Evolutionary conservation across 2,329 filamentous ascomycete species (phyloP).

Genomic region (Domatiomyces globalis): DNA sequence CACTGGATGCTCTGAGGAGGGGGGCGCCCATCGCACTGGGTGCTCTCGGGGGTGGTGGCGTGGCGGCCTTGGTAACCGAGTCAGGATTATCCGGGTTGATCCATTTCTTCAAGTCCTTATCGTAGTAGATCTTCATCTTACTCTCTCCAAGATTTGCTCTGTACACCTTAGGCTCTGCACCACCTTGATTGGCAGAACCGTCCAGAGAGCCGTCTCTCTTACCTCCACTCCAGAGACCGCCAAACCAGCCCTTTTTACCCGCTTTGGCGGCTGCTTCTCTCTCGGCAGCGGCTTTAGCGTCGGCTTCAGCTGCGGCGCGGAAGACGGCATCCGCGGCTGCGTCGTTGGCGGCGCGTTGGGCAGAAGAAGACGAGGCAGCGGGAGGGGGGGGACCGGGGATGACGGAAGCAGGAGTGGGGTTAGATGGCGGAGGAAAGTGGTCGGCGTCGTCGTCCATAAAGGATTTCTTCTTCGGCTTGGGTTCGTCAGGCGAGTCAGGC

Average conservation of each 20-base stretch:
- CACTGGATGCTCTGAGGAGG: neutral
- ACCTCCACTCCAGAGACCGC: slow-evolving; percentile 68
- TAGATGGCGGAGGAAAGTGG: slow-evolving; percentile 7
- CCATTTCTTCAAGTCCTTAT: slow-evolving; percentile 94
- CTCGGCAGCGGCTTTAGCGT: slow-evolving; percentile 7
- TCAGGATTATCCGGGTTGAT: slow-evolving; percentile 80
- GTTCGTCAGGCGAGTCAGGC: slow-evolving; percentile 41
- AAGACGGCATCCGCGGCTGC: slow-evolving; percentile 18
- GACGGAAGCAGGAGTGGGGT: slow-evolving; percentile 1
- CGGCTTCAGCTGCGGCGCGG: slow-evolving; percentile 18
- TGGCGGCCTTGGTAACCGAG: slow-evolving; percentile 47
- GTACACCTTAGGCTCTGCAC: slow-evolving; percentile 44
- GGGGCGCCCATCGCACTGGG: slow-evolving; percentile 24
- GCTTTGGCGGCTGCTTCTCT: slow-evolving; percentile 31
- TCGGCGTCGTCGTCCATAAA: slow-evolving; percentile 58
- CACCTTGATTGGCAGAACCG: slow-evolving; percentile 17
- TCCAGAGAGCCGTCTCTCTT: slow-evolving; percentile 47
- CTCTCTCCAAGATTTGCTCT: slow-evolving; percentile 79
- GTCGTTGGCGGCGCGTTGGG: slow-evolving; percentile 16
- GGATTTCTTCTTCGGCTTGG: slow-evolving; percentile 57
- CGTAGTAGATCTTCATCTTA: slow-evolving; percentile 85
- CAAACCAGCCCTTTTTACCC: slow-evolving; percentile 51
- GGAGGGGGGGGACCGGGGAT: neutral
- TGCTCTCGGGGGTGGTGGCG: slow-evolving; percentile 65
- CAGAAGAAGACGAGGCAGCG: neutral